Evolutionary conservation across 805 yeast genomes (phyloP).

Genomic region (Pichia manshurica): DNA sequence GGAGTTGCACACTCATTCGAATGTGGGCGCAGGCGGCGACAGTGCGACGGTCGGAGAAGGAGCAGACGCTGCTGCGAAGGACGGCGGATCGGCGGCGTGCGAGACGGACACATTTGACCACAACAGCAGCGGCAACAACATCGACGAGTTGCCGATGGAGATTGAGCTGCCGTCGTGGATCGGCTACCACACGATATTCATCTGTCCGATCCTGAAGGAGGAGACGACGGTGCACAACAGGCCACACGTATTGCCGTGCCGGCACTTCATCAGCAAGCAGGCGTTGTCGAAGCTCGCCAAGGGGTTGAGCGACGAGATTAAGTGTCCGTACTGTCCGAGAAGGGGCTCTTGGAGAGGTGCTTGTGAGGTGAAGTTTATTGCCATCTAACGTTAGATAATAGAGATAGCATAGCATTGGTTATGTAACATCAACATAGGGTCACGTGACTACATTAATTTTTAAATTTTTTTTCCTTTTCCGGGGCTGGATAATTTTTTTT

Average conservation of each 20-base stretch:
- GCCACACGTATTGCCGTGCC: slow-evolving; percentile 36
- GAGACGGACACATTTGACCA: not conserved
- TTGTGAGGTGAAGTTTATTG: slow-evolving; percentile 3
- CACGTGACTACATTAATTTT: too few relatives aligned
- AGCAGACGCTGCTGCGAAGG: not conserved
- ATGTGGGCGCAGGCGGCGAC: not conserved
- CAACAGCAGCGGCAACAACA: not conserved
- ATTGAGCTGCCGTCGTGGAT: slow-evolving; percentile 14
- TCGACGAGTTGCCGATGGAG: slow-evolving; percentile 36
- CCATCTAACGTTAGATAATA: not conserved
- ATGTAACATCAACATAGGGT: too few relatives aligned
- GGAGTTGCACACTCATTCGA: not conserved
- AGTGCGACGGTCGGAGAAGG: not conserved
- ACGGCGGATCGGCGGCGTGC: not conserved
- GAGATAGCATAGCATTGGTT: not conserved
- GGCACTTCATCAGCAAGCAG: slow-evolving; percentile 53
- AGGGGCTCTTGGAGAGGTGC: slow-evolving; percentile 28
- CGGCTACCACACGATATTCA: slow-evolving; percentile 40
- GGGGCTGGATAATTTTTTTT: too few relatives aligned
- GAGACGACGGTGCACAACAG: slow-evolving; percentile 56
- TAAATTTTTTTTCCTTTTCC: too few relatives aligned
- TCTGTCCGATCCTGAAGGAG: slow-evolving; percentile 63
- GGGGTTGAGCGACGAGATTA: slow-evolving; percentile 31
- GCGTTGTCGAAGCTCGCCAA: slow-evolving; percentile 44
- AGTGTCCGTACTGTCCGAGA: slow-evolving; percentile 69